These are phyloP conservation scores for Zygosaccharomyces sapae DNA, from an alignment of 1,139 yeast species.

Conservation along the genomic window DNA sequence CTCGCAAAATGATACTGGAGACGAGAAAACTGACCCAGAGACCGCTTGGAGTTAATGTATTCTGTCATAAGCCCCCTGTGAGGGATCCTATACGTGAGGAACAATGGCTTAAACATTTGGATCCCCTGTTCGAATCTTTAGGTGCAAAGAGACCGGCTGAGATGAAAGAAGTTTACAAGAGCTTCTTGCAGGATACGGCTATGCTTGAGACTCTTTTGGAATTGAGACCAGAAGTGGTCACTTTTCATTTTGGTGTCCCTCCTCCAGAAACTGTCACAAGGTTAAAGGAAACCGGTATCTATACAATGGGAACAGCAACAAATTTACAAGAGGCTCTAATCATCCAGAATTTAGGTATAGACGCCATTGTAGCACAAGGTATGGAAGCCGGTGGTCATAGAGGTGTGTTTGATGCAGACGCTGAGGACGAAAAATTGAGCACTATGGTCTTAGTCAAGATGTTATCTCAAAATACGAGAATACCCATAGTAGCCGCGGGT, in stretches of 20 bases:
- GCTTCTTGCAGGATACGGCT: constrained; percentile 11
- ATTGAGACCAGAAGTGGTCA: constrained; percentile 39
- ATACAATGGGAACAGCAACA: constrained; percentile 44
- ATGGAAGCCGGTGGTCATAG: constrained; percentile 56
- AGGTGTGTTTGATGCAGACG: constrained; percentile 38
- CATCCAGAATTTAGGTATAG: constrained; percentile 32
- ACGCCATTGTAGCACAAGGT: constrained; percentile 48
- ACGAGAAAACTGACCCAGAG: constrained; percentile 8
- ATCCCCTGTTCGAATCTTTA: constrained; percentile 21
- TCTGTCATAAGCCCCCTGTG: constrained; percentile 38
- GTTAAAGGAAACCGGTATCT: constrained; percentile 37
- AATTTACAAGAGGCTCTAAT: constrained; percentile 41
- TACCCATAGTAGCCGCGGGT: constrained; percentile 46
- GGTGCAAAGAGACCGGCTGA: constrained; percentile 38
- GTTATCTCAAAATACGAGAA: constrained; percentile 23
- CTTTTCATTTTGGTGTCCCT: constrained; percentile 52
- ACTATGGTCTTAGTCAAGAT: constrained; percentile 38
- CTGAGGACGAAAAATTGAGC: constrained; percentile 39
- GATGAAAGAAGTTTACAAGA: constrained; percentile 38
- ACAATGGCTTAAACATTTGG: constrained; percentile 10
- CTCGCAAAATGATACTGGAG: constrained; percentile 10
- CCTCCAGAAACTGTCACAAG: constrained; percentile 29
- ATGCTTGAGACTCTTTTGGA: constrained; percentile 6
- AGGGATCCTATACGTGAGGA: constrained; percentile 14
- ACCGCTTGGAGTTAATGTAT: constrained; percentile 46